These are phyloP conservation scores for Tremella yokohamensis DNA, from an alignment of 768 basidiomycete species.

Conservation along the genomic window DNA sequence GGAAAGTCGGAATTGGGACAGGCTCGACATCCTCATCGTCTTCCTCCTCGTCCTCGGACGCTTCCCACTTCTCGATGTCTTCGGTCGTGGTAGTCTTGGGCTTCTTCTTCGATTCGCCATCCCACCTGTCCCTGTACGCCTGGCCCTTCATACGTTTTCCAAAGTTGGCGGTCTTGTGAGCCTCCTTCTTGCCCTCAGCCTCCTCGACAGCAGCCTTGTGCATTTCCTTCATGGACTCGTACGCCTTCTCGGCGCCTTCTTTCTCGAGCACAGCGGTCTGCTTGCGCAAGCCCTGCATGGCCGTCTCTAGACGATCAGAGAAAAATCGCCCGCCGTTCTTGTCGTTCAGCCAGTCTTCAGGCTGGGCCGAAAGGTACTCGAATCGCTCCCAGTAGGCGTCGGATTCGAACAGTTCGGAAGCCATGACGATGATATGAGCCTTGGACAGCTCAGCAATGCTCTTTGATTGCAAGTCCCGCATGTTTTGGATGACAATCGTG, in stretches of 20 bases:
- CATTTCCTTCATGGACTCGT: slow-evolving; percentile 63
- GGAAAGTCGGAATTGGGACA: slow-evolving; percentile 31
- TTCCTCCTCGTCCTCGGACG: slow-evolving; percentile 55
- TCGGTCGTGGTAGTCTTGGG: slow-evolving; percentile 58
- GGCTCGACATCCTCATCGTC: slow-evolving; percentile 25
- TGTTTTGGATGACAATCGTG: slow-evolving; percentile 65
- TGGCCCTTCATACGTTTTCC: slow-evolving; percentile 45
- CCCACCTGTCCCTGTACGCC: slow-evolving; percentile 37
- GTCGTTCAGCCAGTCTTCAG: slow-evolving; percentile 52
- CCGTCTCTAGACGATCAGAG: slow-evolving; percentile 70
- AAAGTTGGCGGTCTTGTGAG: slow-evolving; percentile 40
- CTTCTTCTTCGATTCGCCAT: slow-evolving; percentile 24
- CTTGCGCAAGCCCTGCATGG: slow-evolving; percentile 58
- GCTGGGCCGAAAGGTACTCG: slow-evolving; percentile 40
- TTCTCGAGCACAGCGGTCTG: slow-evolving; percentile 69
- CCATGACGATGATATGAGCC: slow-evolving; percentile 81
- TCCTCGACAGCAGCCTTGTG: slow-evolving; percentile 57
- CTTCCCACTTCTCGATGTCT: slow-evolving; percentile 37
- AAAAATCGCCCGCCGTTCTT: slow-evolving; percentile 75
- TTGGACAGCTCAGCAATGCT: slow-evolving; percentile 71
- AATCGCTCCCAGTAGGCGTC: slow-evolving; percentile 56
- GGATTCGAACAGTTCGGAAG: slow-evolving; percentile 81
- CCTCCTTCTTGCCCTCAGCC: slow-evolving; percentile 50
- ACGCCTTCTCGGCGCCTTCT: slow-evolving; percentile 63
- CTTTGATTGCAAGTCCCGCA: slow-evolving; percentile 65